These are phyloP conservation scores for Crithidia acanthocephali DNA, from an alignment of 208 protist species.

Conservation along the genomic window DNA sequence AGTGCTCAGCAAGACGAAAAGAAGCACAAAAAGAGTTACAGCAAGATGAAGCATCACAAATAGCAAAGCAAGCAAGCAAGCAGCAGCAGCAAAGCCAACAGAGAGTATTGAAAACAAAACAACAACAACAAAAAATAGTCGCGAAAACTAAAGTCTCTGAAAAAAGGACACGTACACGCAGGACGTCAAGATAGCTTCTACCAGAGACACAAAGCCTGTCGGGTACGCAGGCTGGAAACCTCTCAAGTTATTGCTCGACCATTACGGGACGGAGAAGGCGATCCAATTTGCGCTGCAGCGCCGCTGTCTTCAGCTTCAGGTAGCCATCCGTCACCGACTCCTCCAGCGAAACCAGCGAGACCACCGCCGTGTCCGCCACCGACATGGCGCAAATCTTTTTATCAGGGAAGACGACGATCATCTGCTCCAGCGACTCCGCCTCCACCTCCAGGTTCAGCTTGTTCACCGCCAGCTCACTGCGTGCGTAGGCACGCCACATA, in stretches of 20 bases:
- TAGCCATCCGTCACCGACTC: slow-evolving; percentile 62
- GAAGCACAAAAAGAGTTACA: background rate
- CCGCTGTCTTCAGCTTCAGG: slow-evolving; percentile 82
- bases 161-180: no score
- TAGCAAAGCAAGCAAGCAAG: no score
- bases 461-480: slow-evolving; percentile 64
- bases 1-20: background rate
- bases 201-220: no score
- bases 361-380: slow-evolving; percentile 60
- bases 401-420: slow-evolving; percentile 65
- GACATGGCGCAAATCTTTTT: slow-evolving; percentile 81
- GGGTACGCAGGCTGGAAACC: no score
- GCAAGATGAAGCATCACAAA: no score
- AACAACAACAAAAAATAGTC: no score
- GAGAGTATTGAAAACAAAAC: no score
- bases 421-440: slow-evolving; percentile 72
- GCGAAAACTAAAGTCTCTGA: no score
- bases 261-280: slow-evolving; percentile 60
- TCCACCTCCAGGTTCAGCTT: slow-evolving; percentile 63
- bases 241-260: slow-evolving; percentile 10
- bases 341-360: slow-evolving; percentile 49
- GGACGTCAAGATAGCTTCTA: no score
- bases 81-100: no score
- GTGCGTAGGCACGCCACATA: slow-evolving; percentile 78
- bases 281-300: slow-evolving; percentile 70